Percentiles rank a stretch among this genome's conserved stretches.
These are phyloP conservation scores for Leccinum arenicola DNA, from an alignment of 768 basidiomycete species.

Conservation along the genomic window DNA sequence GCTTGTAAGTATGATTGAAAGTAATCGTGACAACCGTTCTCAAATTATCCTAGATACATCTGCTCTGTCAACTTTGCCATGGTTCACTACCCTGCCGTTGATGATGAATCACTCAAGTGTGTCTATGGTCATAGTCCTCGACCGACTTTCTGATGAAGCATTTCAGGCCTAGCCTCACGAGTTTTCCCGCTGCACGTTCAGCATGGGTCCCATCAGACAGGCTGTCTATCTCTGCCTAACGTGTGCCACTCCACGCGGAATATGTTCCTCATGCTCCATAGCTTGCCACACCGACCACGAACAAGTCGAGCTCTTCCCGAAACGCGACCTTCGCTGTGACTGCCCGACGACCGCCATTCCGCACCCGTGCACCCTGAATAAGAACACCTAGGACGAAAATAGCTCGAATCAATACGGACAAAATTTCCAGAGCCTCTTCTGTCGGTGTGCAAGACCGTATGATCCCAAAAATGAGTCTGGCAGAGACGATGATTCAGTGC, in stretches of 20 bases:
- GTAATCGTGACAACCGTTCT: neutral
- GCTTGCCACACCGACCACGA: slow-evolving; percentile 87
- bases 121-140: slow-evolving; percentile 11
- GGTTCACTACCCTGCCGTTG: slow-evolving; percentile 79
- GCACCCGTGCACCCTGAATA: slow-evolving; percentile 65
- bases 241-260: slow-evolving; percentile 62
- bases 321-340: slow-evolving; percentile 80
- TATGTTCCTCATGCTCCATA: slow-evolving; percentile 82
- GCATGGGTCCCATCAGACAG: slow-evolving; percentile 62
- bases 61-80: slow-evolving; percentile 98
- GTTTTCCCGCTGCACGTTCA: slow-evolving; percentile 67
- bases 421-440: slow-evolving; percentile 72
- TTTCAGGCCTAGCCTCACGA: slow-evolving; percentile 61
- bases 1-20: slow-evolving; percentile 48
- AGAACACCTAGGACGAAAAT: slow-evolving; percentile 52
- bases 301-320: slow-evolving; percentile 85
- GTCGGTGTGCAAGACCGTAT: slow-evolving; percentile 70
- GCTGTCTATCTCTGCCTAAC: slow-evolving; percentile 80
- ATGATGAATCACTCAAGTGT: slow-evolving; percentile 66
- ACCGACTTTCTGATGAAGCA: slow-evolving; percentile 4
- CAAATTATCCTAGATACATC: slow-evolving; percentile 56
- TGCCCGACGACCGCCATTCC: slow-evolving; percentile 68
- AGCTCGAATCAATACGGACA: slow-evolving; percentile 62
- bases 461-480: slow-evolving; percentile 69
- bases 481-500: slow-evolving; percentile 89